Conservation (phyloP, 2,329 filamentous ascomycete species). For the Penicillium italicum region DNA sequence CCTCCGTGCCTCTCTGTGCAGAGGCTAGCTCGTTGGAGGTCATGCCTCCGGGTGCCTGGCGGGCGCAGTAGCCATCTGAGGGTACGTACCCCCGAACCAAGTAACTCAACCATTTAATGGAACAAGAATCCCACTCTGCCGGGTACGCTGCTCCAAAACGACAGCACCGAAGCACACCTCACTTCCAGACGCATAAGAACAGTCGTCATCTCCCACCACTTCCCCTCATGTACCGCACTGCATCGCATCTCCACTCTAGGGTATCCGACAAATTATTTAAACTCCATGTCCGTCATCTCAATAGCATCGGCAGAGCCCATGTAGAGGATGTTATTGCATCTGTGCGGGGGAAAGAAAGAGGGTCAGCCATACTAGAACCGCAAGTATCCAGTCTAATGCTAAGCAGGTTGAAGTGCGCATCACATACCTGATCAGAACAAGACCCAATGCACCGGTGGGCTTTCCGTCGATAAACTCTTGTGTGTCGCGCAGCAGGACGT, state of each 20-base stretch:
- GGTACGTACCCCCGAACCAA: neutral
- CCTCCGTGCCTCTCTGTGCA: conserved; percentile 1
- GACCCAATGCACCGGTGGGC: conserved; percentile 77
- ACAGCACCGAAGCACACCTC: neutral
- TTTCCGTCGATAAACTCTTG: conserved; percentile 91
- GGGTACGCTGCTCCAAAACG: neutral
- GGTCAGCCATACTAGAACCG: conserved; percentile 3
- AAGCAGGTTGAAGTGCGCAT: neutral
- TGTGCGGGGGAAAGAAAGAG: conserved; percentile 32
- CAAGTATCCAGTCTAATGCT: neutral
- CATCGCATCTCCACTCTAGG: neutral
- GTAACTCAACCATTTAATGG: neutral
- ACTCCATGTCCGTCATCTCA: conserved; percentile 45
- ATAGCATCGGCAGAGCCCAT: conserved; percentile 60
- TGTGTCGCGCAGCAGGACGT: conserved; percentile 85
- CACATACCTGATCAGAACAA: conserved; percentile 81
- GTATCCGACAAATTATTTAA: conserved; percentile 26
- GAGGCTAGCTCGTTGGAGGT: neutral
- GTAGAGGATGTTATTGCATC: conserved; percentile 97
- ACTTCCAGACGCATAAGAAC: neutral
- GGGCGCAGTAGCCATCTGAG: neutral
- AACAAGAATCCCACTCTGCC: neutral
- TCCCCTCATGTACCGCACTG: neutral
- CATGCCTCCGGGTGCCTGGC: neutral
- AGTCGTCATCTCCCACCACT: neutral